These are phyloP conservation scores for Eragrostis curvula DNA, from an alignment of 176 grass and related monocot genomes.

Conservation along the genomic window DNA sequence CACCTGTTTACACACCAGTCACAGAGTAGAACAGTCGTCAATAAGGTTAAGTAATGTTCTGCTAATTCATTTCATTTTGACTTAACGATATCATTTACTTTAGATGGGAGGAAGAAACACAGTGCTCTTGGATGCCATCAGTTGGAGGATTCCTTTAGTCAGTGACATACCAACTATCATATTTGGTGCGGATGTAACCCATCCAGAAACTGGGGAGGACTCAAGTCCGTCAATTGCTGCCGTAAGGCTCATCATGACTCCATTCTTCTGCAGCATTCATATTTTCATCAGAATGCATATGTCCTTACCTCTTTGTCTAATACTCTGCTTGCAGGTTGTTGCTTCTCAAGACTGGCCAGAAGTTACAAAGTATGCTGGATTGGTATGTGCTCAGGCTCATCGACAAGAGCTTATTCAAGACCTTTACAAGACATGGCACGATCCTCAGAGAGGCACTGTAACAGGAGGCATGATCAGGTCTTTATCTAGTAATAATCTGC, in stretches of 20 bases:
- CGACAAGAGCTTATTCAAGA: slow-evolving; percentile 87
- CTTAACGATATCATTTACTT: slow-evolving; percentile 36
- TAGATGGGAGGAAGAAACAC: slow-evolving; percentile 99
- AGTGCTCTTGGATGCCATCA: slow-evolving; percentile 92
- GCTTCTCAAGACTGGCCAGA: slow-evolving; percentile 84
- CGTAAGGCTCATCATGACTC: slow-evolving; percentile 47
- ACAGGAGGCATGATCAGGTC: slow-evolving; percentile 76
- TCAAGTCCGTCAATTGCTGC: slow-evolving; percentile 98
- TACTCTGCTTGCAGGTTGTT: slow-evolving; percentile 57
- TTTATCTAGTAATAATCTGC: slow-evolving; percentile 5
- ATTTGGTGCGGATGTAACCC: slow-evolving; percentile 99
- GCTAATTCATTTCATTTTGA: slow-evolving; percentile 30
- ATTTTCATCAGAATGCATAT: slow-evolving; percentile 2
- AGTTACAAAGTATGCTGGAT: slow-evolving; percentile 72
- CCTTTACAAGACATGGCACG: slow-evolving; percentile 98
- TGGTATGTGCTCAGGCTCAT: slow-evolving; percentile 70
- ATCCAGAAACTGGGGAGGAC: slow-evolving; percentile 99
- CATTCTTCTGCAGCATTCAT: slow-evolving; percentile 18
- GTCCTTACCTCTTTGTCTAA: slow-evolving; percentile 8
- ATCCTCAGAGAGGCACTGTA: slow-evolving; percentile 82
- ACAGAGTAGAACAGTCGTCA: not conserved
- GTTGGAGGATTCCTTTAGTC: slow-evolving; percentile 98
- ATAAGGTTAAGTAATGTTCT: not conserved
- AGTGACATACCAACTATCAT: slow-evolving; percentile 99
- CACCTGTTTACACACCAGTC: slow-evolving; percentile 23